Evolutionary conservation across 176 grass and related monocot genomes (phyloP), one percentile per base, ranked within the genome.

Genomic region (Zizania latifolia): DNA sequence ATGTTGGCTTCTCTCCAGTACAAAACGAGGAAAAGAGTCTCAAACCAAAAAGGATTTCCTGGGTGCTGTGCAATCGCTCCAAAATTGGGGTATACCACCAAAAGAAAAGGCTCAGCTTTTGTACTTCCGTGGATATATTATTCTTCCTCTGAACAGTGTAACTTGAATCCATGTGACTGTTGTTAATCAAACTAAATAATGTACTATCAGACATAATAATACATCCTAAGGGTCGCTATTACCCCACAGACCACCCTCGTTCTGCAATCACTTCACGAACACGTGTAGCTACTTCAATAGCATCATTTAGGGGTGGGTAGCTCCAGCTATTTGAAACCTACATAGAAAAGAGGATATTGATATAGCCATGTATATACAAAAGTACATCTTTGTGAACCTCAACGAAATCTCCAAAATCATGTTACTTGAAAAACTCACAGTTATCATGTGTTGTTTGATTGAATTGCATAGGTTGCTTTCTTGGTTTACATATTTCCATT

Each of bases 241-340:
- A 84, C 48, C 86, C 78, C 63, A 93, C 39, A 44, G 88, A 83
- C 88, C 91, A 93, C 65, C 94, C 88, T 59, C 86, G 78, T 74
- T 89, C 88, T 21, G 88, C 78, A n/a, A 97, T 80, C 61, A 87
- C 84, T 78, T 91, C 88, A 7, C 94, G 88, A 51, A 91, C 90
- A 48, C 88, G 84, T 43, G 59, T 12, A 58, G 90, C 88, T 66
- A 86, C 94, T 85, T 97, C 94, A 64, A 71, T 80, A 24, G 91
- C 75, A 9, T 93, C 94, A 75, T 93, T 92, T 70, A 93, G 68
- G 50, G 94, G 94, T 74, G 88, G 84, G 65, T 92, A 97, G 73
- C 90, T 93, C 90, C 88, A 93, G 71, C 68, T 89, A 84, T 91
- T 85, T 67, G 91, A 93, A 71, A 97, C 92, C 90, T 97, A 73